Percentiles rank a stretch among this genome's conserved stretches.
Conservation (phyloP, 305 asterid genomes). For the Plantago lanceolata region DNA sequence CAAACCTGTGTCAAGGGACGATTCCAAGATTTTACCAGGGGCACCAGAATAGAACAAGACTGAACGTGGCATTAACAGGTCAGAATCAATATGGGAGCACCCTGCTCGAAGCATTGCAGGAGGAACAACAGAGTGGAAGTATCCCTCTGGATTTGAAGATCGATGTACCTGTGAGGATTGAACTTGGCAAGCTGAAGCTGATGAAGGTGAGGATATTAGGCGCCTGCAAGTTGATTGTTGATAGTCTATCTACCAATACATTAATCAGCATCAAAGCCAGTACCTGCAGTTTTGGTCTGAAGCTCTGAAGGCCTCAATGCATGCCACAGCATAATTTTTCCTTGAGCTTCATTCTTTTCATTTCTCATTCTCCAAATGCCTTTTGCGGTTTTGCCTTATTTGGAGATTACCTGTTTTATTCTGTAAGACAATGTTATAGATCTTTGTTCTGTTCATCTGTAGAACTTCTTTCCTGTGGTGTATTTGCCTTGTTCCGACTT, state of each 20-base stretch:
- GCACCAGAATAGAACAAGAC: constrained; percentile 61
- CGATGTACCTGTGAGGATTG: constrained; percentile 63
- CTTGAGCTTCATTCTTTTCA: constrained; percentile 7
- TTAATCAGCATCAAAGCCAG: constrained; percentile 62
- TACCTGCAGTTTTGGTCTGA: constrained; percentile 61
- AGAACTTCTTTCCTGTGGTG: not conserved
- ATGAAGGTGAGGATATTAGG: constrained; percentile 64
- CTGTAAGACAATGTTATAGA: not conserved
- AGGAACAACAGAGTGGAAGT: constrained; percentile 74
- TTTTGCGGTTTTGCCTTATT: constrained; percentile 12
- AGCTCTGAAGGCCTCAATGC: constrained; percentile 38
- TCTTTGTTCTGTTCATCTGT: constrained; percentile 1
- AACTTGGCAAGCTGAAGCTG: constrained; percentile 68
- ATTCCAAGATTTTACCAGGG: constrained; percentile 83
- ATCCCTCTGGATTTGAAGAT: constrained; percentile 78
- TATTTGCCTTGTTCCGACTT: constrained; percentile 19
- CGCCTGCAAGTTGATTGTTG: constrained; percentile 70
- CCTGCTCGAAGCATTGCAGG: constrained; percentile 71
- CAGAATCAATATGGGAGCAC: constrained; percentile 64
- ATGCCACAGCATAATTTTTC: constrained; percentile 10
- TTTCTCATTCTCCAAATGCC: not conserved
- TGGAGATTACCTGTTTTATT: constrained; percentile 7
- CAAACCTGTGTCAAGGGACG: constrained; percentile 68
- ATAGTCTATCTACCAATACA: constrained; percentile 67
- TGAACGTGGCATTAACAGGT: constrained; percentile 55